These are phyloP conservation scores for Porogramme epimiltina DNA, from an alignment of 1,284 basidiomycete genomes.

Conservation along the genomic window DNA sequence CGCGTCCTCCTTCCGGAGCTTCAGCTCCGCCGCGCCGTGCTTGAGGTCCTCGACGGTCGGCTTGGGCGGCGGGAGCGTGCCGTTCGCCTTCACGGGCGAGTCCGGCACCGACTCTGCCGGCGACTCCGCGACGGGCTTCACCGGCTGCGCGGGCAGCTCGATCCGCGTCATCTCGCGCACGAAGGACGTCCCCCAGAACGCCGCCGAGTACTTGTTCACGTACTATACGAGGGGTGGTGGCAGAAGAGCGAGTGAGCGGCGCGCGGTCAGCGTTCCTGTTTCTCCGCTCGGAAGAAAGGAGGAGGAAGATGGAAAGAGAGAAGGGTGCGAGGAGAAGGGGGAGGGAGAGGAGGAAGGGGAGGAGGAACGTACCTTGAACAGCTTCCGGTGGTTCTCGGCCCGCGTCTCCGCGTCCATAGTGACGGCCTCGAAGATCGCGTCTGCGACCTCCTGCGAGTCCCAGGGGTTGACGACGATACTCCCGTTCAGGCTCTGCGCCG, in stretches of 20 bases:
- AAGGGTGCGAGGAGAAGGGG: background rate
- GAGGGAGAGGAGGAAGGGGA: background rate
- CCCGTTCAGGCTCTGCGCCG: slow-evolving; percentile 94
- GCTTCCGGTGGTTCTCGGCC: slow-evolving; percentile 91
- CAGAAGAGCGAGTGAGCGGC: background rate
- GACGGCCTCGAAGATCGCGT: slow-evolving; percentile 93
- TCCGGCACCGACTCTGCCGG: slow-evolving; percentile 9
- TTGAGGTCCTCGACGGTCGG: slow-evolving; percentile 36
- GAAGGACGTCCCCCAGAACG: slow-evolving; percentile 91
- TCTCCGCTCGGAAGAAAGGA: background rate
- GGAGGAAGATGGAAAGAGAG: slow-evolving; percentile 1
- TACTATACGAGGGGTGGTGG: slow-evolving; percentile 51
- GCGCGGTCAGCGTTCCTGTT: background rate
- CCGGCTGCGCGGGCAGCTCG: slow-evolving; percentile 21
- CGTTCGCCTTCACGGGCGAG: slow-evolving; percentile 6
- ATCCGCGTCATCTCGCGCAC: slow-evolving; percentile 81
- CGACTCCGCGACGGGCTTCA: slow-evolving; percentile 17
- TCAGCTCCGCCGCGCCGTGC: slow-evolving; percentile 42
- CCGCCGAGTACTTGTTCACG: slow-evolving; percentile 91
- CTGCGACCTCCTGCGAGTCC: slow-evolving; percentile 94
- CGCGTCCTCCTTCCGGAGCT: slow-evolving; percentile 33
- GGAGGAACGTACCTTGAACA: slow-evolving; percentile 70
- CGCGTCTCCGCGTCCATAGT: slow-evolving; percentile 84
- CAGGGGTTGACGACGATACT: slow-evolving; percentile 95
- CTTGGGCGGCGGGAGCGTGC: slow-evolving; percentile 19